Evolutionary conservation across 2,329 filamentous ascomycete species (phyloP), one percentile per base, ranked within the genome.

Genomic region (Fusarium algeriense): DNA sequence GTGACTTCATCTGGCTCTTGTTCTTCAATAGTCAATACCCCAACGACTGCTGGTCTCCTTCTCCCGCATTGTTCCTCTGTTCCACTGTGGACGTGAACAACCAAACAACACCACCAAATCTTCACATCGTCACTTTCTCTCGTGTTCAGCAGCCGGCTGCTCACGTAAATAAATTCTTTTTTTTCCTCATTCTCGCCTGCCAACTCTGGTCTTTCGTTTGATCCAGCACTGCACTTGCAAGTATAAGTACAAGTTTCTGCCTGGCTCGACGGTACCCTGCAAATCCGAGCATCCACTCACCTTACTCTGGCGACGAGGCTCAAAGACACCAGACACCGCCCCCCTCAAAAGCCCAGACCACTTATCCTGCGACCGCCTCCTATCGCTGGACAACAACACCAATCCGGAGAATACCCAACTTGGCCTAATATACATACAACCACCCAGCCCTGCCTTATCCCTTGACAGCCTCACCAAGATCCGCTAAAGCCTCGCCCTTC

Each of bases 81-180:
- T 76, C 73, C 71, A 53, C 65, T 54, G 73, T 69, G 72, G 72
- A 76, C 75, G 61, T 70, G 73, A 73, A 76, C 75, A 76, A 72
- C 69, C 71, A 71, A 69, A 64, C 60, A 73, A 62, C 73, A 75
- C 58, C 63, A 76, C 50, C 57, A 62, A 60, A 40, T 52, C 56
- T 58, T 57, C 41, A 49, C 55, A 57, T 61, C 55, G n/a, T 50
- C 52, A 69, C 68, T 70, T 73, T 74, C 59, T 50, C 60, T 75
- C 64, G 75, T 75, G 75, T 70, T 76, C 75, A 76, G 74, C 73
- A 76, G 74, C 75, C 71, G 75, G 75, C 73, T 76, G 75, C 75
- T 68, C 74, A 76, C 74, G 62, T 69, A 73, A 74, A 76, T 34
- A 63, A 34, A 57, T 54, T 44, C 65, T 66, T 38, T 32, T 20